phyloP scores from a whole-genome alignment of 2,329 filamentous ascomycete genomes.

The Cercospora berteroae region DNA sequence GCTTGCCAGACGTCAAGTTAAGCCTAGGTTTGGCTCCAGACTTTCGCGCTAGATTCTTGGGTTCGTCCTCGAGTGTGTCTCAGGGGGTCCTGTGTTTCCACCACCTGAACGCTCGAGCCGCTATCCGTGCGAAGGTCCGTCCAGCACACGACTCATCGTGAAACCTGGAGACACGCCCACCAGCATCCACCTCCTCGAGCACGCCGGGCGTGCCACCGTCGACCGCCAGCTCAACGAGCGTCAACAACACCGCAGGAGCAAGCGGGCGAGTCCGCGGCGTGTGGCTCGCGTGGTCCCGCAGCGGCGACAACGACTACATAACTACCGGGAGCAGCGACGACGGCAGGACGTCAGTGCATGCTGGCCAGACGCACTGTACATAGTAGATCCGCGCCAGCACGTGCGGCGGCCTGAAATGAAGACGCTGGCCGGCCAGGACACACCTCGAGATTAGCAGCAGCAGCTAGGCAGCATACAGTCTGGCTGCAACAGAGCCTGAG shows the following conservation, averaged over 20 bases:
- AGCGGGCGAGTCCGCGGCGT: background rate
- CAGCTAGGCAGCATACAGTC: background rate
- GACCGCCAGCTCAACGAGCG: background rate
- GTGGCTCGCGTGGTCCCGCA: background rate
- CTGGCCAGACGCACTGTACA: conserved; percentile 1
- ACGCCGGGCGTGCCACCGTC: background rate
- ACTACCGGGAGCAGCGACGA: background rate
- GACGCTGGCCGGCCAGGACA: background rate
- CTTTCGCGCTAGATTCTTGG: conserved; percentile 1
- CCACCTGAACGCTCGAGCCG: conserved; percentile 10
- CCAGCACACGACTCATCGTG: conserved; percentile 13
- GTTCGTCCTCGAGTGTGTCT: background rate
- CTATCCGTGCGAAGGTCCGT: background rate
- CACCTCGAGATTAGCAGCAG: background rate
- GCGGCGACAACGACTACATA: background rate
- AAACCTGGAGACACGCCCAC: conserved; percentile 10
- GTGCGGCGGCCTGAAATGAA: conserved; percentile 3
- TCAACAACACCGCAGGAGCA: background rate
- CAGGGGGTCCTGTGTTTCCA: conserved; percentile 6
- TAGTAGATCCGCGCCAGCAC: conserved; percentile 6
- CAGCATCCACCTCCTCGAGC: background rate
- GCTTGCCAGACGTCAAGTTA: background rate
- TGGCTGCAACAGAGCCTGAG: conserved; percentile 11
- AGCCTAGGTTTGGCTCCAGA: background rate
- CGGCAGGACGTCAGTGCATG: background rate